phyloP scores from a whole-genome alignment of 2,329 filamentous ascomycete species.

The Emericellopsis cladophorae region DNA sequence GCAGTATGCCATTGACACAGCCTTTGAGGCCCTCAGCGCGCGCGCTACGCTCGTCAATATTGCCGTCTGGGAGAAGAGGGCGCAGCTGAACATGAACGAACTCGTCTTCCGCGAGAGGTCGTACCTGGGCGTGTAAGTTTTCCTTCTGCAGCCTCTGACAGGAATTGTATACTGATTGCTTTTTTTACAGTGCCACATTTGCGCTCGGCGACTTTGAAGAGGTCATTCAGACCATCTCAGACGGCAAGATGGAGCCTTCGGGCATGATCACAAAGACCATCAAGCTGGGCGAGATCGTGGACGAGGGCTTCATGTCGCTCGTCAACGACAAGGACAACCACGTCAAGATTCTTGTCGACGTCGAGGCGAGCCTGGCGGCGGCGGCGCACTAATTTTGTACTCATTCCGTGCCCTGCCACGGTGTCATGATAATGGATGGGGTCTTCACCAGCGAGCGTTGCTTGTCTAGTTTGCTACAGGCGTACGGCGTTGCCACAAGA shows the following conservation, averaged over 20 bases:
- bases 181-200: conserved; percentile 17
- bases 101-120: conserved; percentile 9
- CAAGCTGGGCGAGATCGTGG: conserved; percentile 38
- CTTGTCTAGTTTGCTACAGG: no score
- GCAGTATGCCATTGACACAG: conserved; percentile 30
- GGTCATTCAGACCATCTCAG: conserved; percentile 37
- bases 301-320: conserved; percentile 43
- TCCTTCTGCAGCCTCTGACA: not conserved
- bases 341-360: conserved; percentile 48
- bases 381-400: no score
- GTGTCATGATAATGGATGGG: no score
- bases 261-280: conserved; percentile 51
- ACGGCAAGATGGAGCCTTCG: conserved; percentile 31
- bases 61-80: conserved; percentile 48
- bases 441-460: no score
- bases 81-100: conserved; percentile 25
- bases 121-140: conserved; percentile 11
- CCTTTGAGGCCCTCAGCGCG: conserved; percentile 32
- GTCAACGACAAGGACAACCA: conserved; percentile 48
- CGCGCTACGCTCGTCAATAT: conserved; percentile 49
- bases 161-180: not conserved
- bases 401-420: no score
- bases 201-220: conserved; percentile 34
- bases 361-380: conserved; percentile 5
- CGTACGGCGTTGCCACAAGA: no score